phyloP scores from a whole-genome alignment of 1,139 yeast species.

The Hanseniaspora sp. region DNA sequence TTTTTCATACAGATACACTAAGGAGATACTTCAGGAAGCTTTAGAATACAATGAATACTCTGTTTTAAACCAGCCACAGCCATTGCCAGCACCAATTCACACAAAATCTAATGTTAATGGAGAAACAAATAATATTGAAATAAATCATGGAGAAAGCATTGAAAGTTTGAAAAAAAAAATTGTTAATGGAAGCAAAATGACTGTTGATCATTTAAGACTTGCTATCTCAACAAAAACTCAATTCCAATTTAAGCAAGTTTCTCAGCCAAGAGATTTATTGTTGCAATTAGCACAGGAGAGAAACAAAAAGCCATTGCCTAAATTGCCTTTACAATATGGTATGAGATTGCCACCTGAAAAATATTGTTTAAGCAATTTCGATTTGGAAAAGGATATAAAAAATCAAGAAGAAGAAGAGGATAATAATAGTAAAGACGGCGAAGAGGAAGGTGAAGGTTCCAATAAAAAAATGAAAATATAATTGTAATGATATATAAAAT shows the following conservation, averaged over 20 bases:
- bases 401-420: conserved; percentile 26
- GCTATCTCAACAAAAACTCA: conserved; percentile 90
- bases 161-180: conserved; percentile 8
- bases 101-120: conserved; percentile 21
- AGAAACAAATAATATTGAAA: conserved; percentile 19
- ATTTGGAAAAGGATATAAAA: conserved; percentile 39
- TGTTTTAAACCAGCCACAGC: conserved; percentile 30
- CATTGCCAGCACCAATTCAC: conserved; percentile 15
- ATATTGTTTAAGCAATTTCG: conserved; percentile 79
- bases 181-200: conserved; percentile 35
- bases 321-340: conserved; percentile 87
- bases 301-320: conserved; percentile 80
- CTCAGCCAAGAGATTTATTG: conserved; percentile 84
- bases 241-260: conserved; percentile 83
- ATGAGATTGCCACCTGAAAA: conserved; percentile 93
- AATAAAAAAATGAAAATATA: conserved; percentile 1
- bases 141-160: conserved; percentile 17
- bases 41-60: conserved; percentile 78
- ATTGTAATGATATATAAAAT: neutral
- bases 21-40: conserved; percentile 79
- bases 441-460: neutral
- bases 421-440: conserved; percentile 23
- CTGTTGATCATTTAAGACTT: conserved; percentile 80
- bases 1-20: conserved; percentile 82
- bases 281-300: conserved; percentile 87